Evolutionary conservation across 176 grass and related monocot genomes (phyloP).

Genomic region (Triticum urartu): DNA sequence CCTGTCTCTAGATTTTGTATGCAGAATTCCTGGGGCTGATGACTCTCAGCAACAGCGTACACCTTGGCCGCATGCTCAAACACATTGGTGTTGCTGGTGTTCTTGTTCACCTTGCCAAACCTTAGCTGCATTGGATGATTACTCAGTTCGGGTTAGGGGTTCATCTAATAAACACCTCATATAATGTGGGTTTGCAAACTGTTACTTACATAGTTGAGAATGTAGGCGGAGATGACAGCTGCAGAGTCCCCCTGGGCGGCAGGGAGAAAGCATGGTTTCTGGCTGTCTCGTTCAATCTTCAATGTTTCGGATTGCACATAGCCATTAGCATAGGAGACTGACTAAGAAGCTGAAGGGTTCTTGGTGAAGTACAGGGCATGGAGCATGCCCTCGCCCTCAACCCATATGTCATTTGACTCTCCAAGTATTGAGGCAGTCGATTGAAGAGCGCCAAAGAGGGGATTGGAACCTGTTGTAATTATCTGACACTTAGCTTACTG

Average conservation of each 20-base stretch:
- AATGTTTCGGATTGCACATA: conserved; percentile 46
- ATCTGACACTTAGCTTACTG: background rate
- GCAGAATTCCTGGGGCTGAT: conserved; percentile 39
- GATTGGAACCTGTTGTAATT: conserved; percentile 39
- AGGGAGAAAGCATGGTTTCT: conserved; percentile 49
- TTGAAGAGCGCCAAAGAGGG: conserved; percentile 35
- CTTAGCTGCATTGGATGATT: conserved; percentile 31
- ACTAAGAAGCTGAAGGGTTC: background rate
- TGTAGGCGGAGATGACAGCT: conserved; percentile 36
- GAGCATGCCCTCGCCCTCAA: conserved; percentile 58
- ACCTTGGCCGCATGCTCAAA: conserved; percentile 41
- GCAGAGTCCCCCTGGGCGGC: conserved; percentile 29
- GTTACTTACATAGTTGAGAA: conserved; percentile 42
- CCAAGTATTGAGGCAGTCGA: conserved; percentile 31
- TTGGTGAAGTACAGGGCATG: conserved; percentile 46
- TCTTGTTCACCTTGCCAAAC: conserved; percentile 48
- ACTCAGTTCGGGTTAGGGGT: background rate
- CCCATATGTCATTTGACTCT: conserved; percentile 36
- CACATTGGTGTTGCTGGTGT: conserved; percentile 56
- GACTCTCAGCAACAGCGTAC: conserved; percentile 35
- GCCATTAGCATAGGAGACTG: conserved; percentile 31
- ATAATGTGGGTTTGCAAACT: background rate
- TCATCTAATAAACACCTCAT: background rate
- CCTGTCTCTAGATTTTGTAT: conserved; percentile 22
- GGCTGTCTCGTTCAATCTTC: background rate